These are phyloP conservation scores for Salicornia ramosissima DNA, from an alignment of 148 eudicot genomes.

Conservation along the genomic window DNA sequence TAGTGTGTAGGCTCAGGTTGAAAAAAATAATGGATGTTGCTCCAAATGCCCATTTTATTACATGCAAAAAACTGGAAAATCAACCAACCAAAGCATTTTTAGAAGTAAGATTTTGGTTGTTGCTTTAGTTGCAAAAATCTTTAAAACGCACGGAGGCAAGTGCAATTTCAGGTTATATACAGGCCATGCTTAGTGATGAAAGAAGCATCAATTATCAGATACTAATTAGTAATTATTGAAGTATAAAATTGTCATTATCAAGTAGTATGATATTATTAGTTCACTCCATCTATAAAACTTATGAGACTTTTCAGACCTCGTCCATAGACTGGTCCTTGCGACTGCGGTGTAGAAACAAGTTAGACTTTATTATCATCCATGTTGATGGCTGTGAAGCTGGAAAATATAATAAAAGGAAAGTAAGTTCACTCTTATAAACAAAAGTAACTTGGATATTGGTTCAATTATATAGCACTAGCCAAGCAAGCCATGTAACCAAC, in stretches of 20 bases:
- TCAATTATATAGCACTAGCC: slow-evolving; percentile 4
- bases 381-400: slow-evolving; percentile 58
- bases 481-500: slow-evolving; percentile 35
- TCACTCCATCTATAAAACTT: slow-evolving; percentile 7
- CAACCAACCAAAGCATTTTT: too few species aligned
- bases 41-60: background rate
- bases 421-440: slow-evolving; percentile 7
- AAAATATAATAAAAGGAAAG: slow-evolving; percentile 12
- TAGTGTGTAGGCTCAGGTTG: background rate
- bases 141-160: background rate
- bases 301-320: slow-evolving; percentile 47
- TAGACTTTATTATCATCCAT: slow-evolving; percentile 75
- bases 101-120: too few species aligned
- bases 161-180: background rate
- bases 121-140: background rate
- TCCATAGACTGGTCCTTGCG: slow-evolving; percentile 80
- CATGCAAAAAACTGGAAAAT: background rate
- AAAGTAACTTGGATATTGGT: slow-evolving; percentile 7
- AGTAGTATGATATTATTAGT: background rate
- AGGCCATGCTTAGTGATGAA: background rate
- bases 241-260: background rate
- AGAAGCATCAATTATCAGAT: background rate
- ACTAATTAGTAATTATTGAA: background rate
- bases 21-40: background rate
- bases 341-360: slow-evolving; percentile 79